These are phyloP conservation scores for Ceratocystis eucalypticola DNA, from an alignment of 2,329 filamentous ascomycete species.

Conservation along the genomic window DNA sequence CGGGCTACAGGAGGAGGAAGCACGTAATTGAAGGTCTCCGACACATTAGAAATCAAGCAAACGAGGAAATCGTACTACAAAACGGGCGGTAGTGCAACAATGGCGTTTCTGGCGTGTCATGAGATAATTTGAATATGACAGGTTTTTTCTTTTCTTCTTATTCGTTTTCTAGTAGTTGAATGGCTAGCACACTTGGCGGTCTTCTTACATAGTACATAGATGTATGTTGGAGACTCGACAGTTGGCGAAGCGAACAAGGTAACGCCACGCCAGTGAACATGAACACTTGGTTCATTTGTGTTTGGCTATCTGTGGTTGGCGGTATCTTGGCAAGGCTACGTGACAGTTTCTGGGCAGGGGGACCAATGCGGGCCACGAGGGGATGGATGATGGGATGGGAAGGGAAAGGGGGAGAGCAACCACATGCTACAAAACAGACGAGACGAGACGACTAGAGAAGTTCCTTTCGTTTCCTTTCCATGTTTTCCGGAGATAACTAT, in stretches of 20 bases:
- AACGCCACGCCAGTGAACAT: too few relatives aligned
- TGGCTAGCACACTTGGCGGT: too few relatives aligned
- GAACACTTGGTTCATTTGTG: neutral
- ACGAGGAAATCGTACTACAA: neutral
- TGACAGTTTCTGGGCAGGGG: neutral
- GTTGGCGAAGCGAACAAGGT: too few relatives aligned
- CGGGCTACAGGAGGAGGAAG: neutral
- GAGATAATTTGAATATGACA: neutral
- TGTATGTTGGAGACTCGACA: too few relatives aligned
- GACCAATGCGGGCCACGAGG: neutral
- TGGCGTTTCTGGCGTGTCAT: constrained; percentile 12
- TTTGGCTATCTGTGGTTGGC: neutral
- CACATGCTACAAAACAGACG: neutral
- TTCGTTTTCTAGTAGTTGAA: neutral
- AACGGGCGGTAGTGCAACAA: constrained; percentile 9
- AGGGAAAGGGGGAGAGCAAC: neutral
- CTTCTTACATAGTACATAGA: too few relatives aligned
- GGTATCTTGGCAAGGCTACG: neutral
- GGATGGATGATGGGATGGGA: too few relatives aligned
- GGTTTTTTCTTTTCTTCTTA: neutral
- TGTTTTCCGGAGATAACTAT: neutral
- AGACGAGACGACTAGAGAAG: neutral
- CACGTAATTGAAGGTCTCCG: neutral
- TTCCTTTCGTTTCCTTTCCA: neutral
- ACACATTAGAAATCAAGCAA: neutral